phyloP scores from a whole-genome alignment of 192 early-diverging fungal species.

The Piromyces sp. region DNA sequence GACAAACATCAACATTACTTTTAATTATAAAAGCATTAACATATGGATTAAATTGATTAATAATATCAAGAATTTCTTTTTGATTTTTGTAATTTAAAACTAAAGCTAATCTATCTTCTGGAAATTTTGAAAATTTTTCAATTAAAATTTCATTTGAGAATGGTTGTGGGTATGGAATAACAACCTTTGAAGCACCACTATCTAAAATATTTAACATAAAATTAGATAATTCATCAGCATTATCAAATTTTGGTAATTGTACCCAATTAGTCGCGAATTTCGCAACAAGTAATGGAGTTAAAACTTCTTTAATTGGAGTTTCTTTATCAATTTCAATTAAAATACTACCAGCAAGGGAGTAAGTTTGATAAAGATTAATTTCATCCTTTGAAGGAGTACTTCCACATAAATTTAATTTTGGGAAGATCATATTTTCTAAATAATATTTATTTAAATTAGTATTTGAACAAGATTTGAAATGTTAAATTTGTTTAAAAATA shows the following conservation, averaged over 20 bases:
- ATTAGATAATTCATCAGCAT: not conserved
- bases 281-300: not conserved
- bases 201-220: constrained; percentile 3
- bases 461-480: too few species aligned
- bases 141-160: constrained; percentile 1
- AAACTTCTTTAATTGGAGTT: not conserved
- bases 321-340: not conserved
- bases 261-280: not conserved
- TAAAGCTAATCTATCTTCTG: not conserved
- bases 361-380: not conserved
- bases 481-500: too few species aligned
- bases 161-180: constrained; percentile 1
- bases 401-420: not conserved
- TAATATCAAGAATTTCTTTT: not conserved
- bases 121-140: constrained; percentile 2
- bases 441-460: not conserved
- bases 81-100: not conserved
- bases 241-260: not conserved
- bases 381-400: not conserved
- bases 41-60: not conserved
- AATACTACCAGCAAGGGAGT: not conserved
- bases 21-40: not conserved
- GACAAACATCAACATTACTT: not conserved
- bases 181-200: constrained; percentile 8
- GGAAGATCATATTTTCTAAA: not conserved